phyloP scores from a whole-genome alignment of 78 protist species.

The Diacronema lutheri region DNA sequence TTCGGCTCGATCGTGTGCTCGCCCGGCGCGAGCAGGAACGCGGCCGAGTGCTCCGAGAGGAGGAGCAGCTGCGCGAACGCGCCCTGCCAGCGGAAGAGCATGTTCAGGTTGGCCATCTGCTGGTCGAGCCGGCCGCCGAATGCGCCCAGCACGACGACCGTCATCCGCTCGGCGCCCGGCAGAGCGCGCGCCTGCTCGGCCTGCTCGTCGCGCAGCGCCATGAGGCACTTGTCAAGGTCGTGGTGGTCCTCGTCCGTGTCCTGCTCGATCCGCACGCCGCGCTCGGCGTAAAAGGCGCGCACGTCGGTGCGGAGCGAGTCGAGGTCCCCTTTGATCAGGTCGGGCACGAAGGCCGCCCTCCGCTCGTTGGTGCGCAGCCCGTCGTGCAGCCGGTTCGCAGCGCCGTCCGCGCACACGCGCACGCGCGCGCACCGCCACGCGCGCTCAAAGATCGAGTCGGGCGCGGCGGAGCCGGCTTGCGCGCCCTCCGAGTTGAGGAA shows the following conservation, averaged over 20 bases:
- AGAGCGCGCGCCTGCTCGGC: neutral
- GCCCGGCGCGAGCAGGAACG: neutral
- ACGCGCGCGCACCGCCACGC: neutral
- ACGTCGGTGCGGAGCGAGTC: neutral
- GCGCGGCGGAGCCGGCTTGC: neutral
- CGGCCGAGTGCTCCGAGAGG: neutral
- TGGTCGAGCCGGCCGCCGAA: neutral
- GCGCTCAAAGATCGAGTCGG: neutral
- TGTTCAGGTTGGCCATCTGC: neutral
- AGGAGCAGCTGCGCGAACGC: neutral
- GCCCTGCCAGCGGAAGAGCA: neutral
- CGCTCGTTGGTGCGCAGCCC: neutral
- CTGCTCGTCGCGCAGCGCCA: neutral
- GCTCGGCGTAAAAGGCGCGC: neutral
- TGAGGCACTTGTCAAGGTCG: neutral
- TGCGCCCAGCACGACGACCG: neutral
- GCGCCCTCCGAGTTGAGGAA: neutral
- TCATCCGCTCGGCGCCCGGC: too few relatives aligned
- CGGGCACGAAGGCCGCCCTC: neutral
- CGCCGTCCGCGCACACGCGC: neutral
- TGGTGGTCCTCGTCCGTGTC: neutral
- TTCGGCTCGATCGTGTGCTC: neutral
- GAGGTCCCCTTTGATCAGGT: neutral
- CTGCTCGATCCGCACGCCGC: neutral
- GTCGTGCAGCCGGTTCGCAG: neutral